Conservation (phyloP, 1,139 yeast genomes). For the Yamadazyma friedrichii region DNA sequence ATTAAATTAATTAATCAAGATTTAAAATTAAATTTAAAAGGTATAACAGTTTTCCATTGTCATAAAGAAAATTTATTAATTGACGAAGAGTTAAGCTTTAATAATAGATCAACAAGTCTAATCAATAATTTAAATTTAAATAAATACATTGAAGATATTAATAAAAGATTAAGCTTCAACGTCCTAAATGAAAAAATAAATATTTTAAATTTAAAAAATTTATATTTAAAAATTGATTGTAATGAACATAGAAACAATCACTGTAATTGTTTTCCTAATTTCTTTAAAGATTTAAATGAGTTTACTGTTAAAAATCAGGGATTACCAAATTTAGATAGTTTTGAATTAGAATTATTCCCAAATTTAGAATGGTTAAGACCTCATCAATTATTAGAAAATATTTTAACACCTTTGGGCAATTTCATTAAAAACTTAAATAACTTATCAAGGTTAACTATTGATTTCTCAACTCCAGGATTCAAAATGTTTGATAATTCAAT, state of each 20-base stretch:
- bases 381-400: constrained; percentile 32
- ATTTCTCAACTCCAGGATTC: constrained; percentile 39
- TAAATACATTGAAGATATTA: constrained; percentile 17
- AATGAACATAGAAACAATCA: constrained; percentile 23
- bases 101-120: not conserved
- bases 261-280: constrained; percentile 33
- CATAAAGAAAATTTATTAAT: constrained; percentile 22
- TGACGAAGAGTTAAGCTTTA: constrained; percentile 7
- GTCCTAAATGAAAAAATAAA: constrained; percentile 27
- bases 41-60: constrained; percentile 34
- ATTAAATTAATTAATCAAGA: constrained; percentile 22
- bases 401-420: constrained; percentile 32
- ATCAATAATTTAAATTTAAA: constrained; percentile 3
- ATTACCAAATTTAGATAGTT: constrained; percentile 29
- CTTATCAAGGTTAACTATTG: constrained; percentile 27
- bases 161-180: constrained; percentile 24
- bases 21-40: constrained; percentile 27
- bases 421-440: constrained; percentile 26
- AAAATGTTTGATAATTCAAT: constrained; percentile 38
- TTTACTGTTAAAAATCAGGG: constrained; percentile 25
- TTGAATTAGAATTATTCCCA: constrained; percentile 37
- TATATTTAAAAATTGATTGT: constrained; percentile 36
- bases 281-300: constrained; percentile 27
- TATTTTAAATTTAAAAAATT: constrained; percentile 20
- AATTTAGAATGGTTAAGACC: constrained; percentile 41